Evolutionary conservation across 176 grass and related monocot genomes (phyloP), one percentile per base, ranked within the genome.

Genomic region (Poa annua): DNA sequence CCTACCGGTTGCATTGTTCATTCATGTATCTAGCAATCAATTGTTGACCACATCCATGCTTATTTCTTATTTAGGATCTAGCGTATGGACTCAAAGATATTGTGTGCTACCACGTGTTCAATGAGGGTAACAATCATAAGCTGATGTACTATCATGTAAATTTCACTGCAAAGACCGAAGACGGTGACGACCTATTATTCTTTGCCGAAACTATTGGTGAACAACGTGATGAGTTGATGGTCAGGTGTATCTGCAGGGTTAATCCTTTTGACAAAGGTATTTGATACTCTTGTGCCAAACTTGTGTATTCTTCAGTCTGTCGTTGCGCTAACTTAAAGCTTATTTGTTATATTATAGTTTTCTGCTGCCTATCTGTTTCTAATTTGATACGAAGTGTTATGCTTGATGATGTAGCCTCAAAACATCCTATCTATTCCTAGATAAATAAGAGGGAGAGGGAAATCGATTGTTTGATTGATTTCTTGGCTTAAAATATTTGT

Each of bases 201-300:
- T 63, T 63, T 63, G 60, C 60, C 15, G 60, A 63, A 24, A 11
- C 5, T 32, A 7, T 32, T 0, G 9, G 21, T 60, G 56, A 26
- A 32, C 3, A 51, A 51, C 12, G 60, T 32, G 60, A 63, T 32
- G 25, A 15, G 61, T 33, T 64, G 61, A 29, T 34, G 25, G 26
- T 64, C 26, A 64, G 61, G 26, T 64, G 26, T 64, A 64, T 64
- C 12, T 64, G 61, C 13, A 64, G 61, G 61, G 61, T 64, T 64
- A 16, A 64, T 64, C 61, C 26, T 8, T 64, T 3, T 64, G 61
- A 64, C 26, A 64, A 64, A 33, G 61, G 61, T 64, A 34, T 64
- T 29, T 6, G 0, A 16, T 64, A 64, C 26, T 64, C 11, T 64
- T 64, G 26, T 64, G 3, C 14, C 15, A 8, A 64, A 29, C 59